These are phyloP conservation scores for Nitzschia palea DNA, from an alignment of 108 stramenopile species.

Conservation along the genomic window DNA sequence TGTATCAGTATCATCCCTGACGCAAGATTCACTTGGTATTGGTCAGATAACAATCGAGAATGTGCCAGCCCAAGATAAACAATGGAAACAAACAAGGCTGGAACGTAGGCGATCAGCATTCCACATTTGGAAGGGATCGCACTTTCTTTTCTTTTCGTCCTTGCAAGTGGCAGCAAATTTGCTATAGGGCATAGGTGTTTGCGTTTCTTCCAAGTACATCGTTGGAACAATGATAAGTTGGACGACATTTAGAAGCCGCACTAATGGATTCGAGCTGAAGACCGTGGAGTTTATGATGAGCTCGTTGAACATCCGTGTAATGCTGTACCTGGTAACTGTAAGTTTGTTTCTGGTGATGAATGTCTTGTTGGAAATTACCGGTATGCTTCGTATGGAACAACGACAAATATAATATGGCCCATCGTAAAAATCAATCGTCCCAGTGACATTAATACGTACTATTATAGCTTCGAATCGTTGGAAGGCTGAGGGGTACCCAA, in stretches of 20 bases:
- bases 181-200: constrained; percentile 24
- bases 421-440: no score
- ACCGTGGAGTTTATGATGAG: no score
- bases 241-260: constrained; percentile 7
- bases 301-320: no score
- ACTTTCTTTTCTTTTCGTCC: constrained; percentile 12
- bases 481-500: no score
- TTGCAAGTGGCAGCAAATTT: constrained; percentile 19
- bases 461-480: no score
- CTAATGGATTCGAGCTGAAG: constrained; percentile 4
- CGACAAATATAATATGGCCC: no score
- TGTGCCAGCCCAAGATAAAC: not conserved
- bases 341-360: no score
- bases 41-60: not conserved
- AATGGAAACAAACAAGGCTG: constrained; percentile 33
- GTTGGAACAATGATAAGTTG: constrained; percentile 5
- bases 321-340: no score
- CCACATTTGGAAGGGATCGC: constrained; percentile 24
- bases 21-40: constrained; percentile 12
- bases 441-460: no score
- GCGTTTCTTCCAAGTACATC: constrained; percentile 3
- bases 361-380: no score
- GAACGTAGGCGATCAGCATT: constrained; percentile 65
- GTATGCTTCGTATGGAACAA: no score
- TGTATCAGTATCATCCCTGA: constrained; percentile 43